These are phyloP conservation scores for Epithele typhae DNA, from an alignment of 768 basidiomycete genomes.

Conservation along the genomic window DNA sequence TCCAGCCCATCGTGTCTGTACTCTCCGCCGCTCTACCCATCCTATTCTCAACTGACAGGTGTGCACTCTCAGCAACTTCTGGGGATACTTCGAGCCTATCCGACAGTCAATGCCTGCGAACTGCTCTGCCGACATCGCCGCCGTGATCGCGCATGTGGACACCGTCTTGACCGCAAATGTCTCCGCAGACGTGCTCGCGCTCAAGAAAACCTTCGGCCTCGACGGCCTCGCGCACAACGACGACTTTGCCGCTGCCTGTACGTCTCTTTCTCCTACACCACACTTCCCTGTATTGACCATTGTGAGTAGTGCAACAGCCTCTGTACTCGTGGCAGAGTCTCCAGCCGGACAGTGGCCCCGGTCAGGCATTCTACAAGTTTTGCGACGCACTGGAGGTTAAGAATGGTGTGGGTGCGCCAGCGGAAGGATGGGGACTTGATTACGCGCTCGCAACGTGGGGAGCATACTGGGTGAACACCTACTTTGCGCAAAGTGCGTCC, in stretches of 20 bases:
- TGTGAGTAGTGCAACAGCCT: slow-evolving; percentile 30
- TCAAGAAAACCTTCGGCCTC: slow-evolving; percentile 57
- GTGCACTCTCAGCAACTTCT: slow-evolving; percentile 37
- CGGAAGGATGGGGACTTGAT: slow-evolving; percentile 52
- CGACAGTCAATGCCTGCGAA: slow-evolving; percentile 60
- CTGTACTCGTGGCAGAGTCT: slow-evolving; percentile 63
- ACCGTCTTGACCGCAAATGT: slow-evolving; percentile 42
- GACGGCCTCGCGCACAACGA: slow-evolving; percentile 50
- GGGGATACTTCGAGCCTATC: slow-evolving; percentile 68
- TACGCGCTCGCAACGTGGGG: slow-evolving; percentile 56
- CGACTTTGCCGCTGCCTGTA: slow-evolving; percentile 55
- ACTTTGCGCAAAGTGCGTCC: slow-evolving; percentile 39
- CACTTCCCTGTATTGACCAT: not conserved
- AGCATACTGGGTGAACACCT: slow-evolving; percentile 43
- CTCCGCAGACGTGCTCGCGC: slow-evolving; percentile 37
- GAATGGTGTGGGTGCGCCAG: slow-evolving; percentile 42
- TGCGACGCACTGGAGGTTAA: slow-evolving; percentile 63
- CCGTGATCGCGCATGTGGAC: slow-evolving; percentile 55
- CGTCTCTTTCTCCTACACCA: not conserved
- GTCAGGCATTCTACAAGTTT: slow-evolving; percentile 46
- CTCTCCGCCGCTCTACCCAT: too few species aligned
- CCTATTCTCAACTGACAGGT: too few species aligned
- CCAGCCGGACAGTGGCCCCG: slow-evolving; percentile 43
- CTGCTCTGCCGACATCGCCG: slow-evolving; percentile 64
- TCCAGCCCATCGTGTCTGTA: slow-evolving; percentile 43